Percentiles rank a stretch among this genome's conserved stretches.
These are phyloP conservation scores for Solanum aculeatissimum DNA, from an alignment of 305 asterid species.

Conservation along the genomic window DNA sequence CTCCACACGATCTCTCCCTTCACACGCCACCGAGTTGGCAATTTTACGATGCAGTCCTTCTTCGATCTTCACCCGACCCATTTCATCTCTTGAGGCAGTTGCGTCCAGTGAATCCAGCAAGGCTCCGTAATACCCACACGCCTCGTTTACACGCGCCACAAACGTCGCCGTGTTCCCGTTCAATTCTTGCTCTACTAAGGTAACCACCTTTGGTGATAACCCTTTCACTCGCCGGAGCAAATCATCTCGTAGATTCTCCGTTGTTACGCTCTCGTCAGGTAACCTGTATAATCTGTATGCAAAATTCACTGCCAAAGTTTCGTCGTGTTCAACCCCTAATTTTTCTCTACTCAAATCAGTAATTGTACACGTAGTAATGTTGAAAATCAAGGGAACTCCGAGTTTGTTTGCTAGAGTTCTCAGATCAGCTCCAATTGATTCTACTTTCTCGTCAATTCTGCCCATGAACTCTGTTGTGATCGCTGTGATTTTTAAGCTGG, in stretches of 20 bases:
- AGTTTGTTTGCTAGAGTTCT: slow-evolving; percentile 23
- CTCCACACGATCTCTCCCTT: slow-evolving; percentile 85
- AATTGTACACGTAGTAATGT: slow-evolving; percentile 5
- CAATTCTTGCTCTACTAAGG: slow-evolving; percentile 78
- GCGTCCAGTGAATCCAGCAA: slow-evolving; percentile 69
- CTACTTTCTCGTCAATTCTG: slow-evolving; percentile 16
- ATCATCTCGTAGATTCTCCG: slow-evolving; percentile 74
- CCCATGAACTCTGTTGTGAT: slow-evolving; percentile 17
- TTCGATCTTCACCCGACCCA: slow-evolving; percentile 53
- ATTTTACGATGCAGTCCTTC: slow-evolving; percentile 67
- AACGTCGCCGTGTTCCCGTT: slow-evolving; percentile 67
- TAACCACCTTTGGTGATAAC: slow-evolving; percentile 51
- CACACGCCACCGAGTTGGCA: slow-evolving; percentile 83
- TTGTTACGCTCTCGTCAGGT: slow-evolving; percentile 88
- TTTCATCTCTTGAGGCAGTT: slow-evolving; percentile 24
- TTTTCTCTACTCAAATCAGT: slow-evolving; percentile 34
- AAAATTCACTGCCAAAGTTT: slow-evolving; percentile 66
- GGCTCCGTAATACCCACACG: slow-evolving; percentile 60
- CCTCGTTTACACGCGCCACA: slow-evolving; percentile 59
- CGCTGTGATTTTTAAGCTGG: slow-evolving; percentile 38
- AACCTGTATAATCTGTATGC: slow-evolving; percentile 41
- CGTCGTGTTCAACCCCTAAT: slow-evolving; percentile 36
- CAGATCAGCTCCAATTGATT: slow-evolving; percentile 26
- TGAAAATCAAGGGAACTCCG: slow-evolving; percentile 33
- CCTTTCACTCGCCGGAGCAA: slow-evolving; percentile 70